Percentiles rank a stretch among this genome's conserved stretches.
Conservation (phyloP, 2,329 filamentous ascomycete species). For the Eutypa lata region DNA sequence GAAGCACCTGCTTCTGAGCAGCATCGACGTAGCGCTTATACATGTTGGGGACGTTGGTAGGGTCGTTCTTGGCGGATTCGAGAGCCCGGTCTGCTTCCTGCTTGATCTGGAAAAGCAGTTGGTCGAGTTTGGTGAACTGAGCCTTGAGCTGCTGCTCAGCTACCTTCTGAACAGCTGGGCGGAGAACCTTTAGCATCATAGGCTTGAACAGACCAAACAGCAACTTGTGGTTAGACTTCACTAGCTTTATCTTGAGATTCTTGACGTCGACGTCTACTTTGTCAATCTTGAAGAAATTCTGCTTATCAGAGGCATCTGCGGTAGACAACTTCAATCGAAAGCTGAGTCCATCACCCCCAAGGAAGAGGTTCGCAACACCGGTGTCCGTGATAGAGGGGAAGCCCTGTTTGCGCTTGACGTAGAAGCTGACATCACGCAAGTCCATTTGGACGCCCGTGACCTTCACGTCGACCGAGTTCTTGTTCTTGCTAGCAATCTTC, state of each 20-base stretch:
- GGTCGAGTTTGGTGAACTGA: conserved; percentile 72
- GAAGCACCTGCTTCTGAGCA: conserved; percentile 67
- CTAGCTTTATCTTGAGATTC: conserved; percentile 81
- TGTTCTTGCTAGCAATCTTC: conserved; percentile 74
- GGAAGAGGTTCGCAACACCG: conserved; percentile 82
- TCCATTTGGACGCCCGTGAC: conserved; percentile 92
- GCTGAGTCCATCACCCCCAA: conserved; percentile 82
- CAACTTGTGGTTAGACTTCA: conserved; percentile 92
- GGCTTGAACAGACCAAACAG: conserved; percentile 87
- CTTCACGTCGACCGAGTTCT: conserved; percentile 77
- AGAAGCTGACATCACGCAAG: conserved; percentile 85
- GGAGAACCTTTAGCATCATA: conserved; percentile 76
- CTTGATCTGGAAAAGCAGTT: conserved; percentile 72
- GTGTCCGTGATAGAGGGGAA: conserved; percentile 86
- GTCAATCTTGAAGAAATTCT: conserved; percentile 93
- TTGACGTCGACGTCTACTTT: conserved; percentile 81
- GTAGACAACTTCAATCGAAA: conserved; percentile 90
- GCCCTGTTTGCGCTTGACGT: conserved; percentile 91
- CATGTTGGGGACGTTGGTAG: conserved; percentile 73
- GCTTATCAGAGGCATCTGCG: conserved; percentile 68
- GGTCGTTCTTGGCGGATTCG: conserved; percentile 63
- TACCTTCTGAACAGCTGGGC: conserved; percentile 80
- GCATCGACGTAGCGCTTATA: conserved; percentile 82
- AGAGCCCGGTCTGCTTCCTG: conserved; percentile 74
- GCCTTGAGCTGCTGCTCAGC: conserved; percentile 88